These are phyloP conservation scores for Exophiala calicioides DNA, from an alignment of 2,329 filamentous ascomycete species.

Conservation along the genomic window DNA sequence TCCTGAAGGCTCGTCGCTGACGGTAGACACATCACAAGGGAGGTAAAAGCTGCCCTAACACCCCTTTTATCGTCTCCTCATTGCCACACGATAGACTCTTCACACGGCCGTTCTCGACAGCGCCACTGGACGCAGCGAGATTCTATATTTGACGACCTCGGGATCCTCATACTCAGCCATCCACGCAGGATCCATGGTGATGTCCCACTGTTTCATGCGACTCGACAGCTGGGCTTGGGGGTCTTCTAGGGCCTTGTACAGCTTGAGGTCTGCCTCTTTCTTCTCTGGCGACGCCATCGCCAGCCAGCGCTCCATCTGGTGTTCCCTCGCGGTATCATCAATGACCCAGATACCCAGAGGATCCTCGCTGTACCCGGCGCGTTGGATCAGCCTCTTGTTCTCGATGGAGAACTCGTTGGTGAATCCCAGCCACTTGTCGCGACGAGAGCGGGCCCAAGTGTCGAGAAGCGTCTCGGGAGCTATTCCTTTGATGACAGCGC, in stretches of 20 bases:
- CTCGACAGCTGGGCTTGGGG: constrained; percentile 21
- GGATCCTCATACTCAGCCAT: constrained; percentile 26
- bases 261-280: constrained; percentile 17
- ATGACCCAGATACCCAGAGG: constrained; percentile 20
- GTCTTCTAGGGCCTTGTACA: constrained; percentile 23
- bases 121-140: constrained; percentile 15
- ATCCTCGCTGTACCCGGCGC: constrained; percentile 22
- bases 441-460: constrained; percentile 19
- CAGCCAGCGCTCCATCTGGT: constrained; percentile 26
- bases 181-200: constrained; percentile 27
- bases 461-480: constrained; percentile 20
- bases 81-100: not conserved
- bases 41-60: too few relatives aligned
- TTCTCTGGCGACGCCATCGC: constrained; percentile 22
- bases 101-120: constrained; percentile 3
- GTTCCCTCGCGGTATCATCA: constrained; percentile 20
- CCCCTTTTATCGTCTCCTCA: too few relatives aligned
- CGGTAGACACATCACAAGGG: too few relatives aligned
- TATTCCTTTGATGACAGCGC: constrained; percentile 18
- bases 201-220: constrained; percentile 27
- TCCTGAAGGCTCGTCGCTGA: too few relatives aligned
- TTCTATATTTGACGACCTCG: constrained; percentile 21
- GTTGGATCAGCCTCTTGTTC: constrained; percentile 22
- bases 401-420: constrained; percentile 24
- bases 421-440: constrained; percentile 25